Percentiles rank a stretch among this genome's conserved stretches.
Evolutionary conservation across 169 alveolate genomes (phyloP).

Genomic region (Plasmodium knowlesi): DNA sequence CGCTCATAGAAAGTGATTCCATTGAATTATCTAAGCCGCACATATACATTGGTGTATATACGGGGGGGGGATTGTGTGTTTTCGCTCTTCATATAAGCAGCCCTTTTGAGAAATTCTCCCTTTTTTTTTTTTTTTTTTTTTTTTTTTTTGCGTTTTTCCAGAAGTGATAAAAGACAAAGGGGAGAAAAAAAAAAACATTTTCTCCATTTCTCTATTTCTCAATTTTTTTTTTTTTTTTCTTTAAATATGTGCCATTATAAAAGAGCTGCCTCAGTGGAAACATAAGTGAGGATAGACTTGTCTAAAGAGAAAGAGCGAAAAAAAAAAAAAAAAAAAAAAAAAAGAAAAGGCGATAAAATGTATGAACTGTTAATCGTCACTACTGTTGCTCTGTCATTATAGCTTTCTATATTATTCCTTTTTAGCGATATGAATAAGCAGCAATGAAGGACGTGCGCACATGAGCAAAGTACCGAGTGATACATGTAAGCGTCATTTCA

Average conservation of each 20-base stretch:
- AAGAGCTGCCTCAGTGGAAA: background rate
- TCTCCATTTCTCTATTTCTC: background rate
- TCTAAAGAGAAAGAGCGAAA: background rate
- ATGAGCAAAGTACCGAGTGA: background rate
- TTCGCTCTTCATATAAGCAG: background rate
- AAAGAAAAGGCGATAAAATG: background rate
- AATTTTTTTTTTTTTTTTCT: slow-evolving; percentile 3
- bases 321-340: background rate
- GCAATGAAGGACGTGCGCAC: background rate
- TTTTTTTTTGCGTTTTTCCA: background rate
- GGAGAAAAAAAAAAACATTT: background rate
- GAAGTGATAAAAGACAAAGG: slow-evolving; percentile 11
- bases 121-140: background rate
- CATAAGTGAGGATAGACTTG: background rate
- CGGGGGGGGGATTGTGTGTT: background rate
- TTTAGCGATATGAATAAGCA: background rate
- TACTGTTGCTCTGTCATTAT: background rate
- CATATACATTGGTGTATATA: background rate
- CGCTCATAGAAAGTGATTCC: background rate
- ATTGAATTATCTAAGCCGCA: background rate
- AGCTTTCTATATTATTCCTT: background rate
- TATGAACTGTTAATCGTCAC: background rate
- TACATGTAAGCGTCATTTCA: background rate
- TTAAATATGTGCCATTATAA: slow-evolving; percentile 1
- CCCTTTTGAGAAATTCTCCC: background rate